Evolutionary conservation across 1,284 basidiomycete species (phyloP).

Genomic region (Pyrrhoderma lamaoense): DNA sequence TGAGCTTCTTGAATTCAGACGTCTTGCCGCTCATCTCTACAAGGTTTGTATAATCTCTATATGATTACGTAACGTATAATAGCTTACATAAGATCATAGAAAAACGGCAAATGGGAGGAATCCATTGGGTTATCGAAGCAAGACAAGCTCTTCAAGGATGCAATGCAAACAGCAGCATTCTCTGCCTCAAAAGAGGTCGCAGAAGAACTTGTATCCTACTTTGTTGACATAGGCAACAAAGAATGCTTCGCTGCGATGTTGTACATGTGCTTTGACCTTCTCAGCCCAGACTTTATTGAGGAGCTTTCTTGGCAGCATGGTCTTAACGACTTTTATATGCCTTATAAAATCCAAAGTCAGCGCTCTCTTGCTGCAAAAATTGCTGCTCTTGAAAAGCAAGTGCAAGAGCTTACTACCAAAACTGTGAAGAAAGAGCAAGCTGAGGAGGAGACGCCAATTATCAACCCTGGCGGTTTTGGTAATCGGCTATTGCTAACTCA

Average conservation of each 20-base stretch:
- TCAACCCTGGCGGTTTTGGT: constrained; percentile 66
- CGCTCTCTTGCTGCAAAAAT: constrained; percentile 61
- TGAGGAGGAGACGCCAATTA: constrained; percentile 75
- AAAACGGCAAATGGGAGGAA: constrained; percentile 93
- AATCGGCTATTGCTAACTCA: constrained; percentile 57
- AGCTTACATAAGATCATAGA: constrained; percentile 39
- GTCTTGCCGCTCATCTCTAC: constrained; percentile 92
- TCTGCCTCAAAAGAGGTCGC: constrained; percentile 78
- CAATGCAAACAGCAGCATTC: constrained; percentile 88
- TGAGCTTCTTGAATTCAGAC: constrained; percentile 90
- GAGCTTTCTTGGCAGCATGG: constrained; percentile 95
- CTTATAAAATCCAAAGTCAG: constrained; percentile 85
- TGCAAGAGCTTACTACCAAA: constrained; percentile 75
- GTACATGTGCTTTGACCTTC: constrained; percentile 88
- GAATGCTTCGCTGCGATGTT: constrained; percentile 93
- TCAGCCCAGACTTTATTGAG: constrained; percentile 87
- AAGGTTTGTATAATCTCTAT: constrained; percentile 52
- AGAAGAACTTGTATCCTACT: constrained; percentile 90
- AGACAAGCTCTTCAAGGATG: constrained; percentile 95
- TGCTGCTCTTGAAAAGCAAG: constrained; percentile 71
- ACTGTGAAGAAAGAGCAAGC: constrained; percentile 82
- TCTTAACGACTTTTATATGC: constrained; percentile 94
- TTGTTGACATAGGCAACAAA: constrained; percentile 96
- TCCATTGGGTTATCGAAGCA: constrained; percentile 91
- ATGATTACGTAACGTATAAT: too few relatives aligned